Conservation (phyloP, 345 rosid genomes). For the Gossypium anomalum region DNA sequence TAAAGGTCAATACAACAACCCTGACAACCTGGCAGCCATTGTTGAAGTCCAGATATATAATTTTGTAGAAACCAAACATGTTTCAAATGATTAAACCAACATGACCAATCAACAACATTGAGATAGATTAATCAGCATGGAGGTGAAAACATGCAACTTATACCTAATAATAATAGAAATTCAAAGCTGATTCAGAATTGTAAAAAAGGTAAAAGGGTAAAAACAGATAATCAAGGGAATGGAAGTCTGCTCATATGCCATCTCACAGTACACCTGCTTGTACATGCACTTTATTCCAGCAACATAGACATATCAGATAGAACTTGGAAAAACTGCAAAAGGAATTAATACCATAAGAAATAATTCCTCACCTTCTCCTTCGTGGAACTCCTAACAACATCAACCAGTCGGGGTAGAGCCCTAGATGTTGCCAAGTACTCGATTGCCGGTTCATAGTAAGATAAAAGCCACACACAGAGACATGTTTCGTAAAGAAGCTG, state of each 20-base stretch:
- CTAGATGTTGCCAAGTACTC: conserved; percentile 87
- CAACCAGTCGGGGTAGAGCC: conserved; percentile 67
- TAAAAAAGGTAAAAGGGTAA: background rate
- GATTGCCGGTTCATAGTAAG: conserved; percentile 87
- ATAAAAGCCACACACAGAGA: conserved; percentile 88
- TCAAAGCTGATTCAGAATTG: background rate
- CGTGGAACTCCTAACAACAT: conserved; percentile 82
- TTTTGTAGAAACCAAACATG: conserved; percentile 19
- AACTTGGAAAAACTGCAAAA: conserved; percentile 8
- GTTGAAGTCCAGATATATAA: conserved; percentile 15
- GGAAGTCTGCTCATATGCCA: background rate
- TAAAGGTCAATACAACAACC: conserved; percentile 75
- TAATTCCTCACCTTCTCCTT: conserved; percentile 76
- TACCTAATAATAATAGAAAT: background rate
- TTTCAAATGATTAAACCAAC: background rate
- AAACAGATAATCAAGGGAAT: background rate
- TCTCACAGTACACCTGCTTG: background rate
- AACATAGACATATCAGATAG: background rate
- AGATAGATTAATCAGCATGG: conserved; percentile 7
- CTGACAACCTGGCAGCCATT: conserved; percentile 72
- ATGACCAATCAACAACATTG: background rate
- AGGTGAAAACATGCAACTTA: conserved; percentile 17
- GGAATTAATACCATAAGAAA: background rate
- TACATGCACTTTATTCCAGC: background rate
- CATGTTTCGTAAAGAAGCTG: conserved; percentile 98